Conservation (phyloP, 257 asterid genomes). For the Gynochthodes officinalis region DNA sequence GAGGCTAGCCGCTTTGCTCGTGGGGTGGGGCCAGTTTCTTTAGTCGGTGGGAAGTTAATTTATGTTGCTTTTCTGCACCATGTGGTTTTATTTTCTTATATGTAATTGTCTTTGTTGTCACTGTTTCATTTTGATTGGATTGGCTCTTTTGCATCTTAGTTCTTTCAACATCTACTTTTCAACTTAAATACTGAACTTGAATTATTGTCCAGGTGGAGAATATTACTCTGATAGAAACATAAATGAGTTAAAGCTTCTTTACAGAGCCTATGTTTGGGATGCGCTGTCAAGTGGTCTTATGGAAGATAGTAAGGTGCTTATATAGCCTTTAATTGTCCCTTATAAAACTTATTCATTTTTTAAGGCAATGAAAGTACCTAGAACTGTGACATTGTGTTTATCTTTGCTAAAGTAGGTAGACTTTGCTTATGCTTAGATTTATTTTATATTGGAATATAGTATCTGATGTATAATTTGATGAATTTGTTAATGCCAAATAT, state of each 20-base stretch:
- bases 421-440: background rate
- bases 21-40: conserved; percentile 79
- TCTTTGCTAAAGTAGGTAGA: background rate
- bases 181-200: conserved; percentile 22
- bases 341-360: background rate
- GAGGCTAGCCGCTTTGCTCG: conserved; percentile 77
- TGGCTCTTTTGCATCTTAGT: conserved; percentile 5
- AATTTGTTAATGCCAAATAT: background rate
- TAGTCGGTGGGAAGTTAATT: conserved; percentile 47
- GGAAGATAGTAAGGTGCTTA: conserved; percentile 87
- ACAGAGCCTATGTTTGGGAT: conserved; percentile 63
- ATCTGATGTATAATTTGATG: background rate
- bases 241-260: conserved; percentile 81
- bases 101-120: conserved; percentile 17
- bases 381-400: background rate
- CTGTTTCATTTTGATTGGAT: conserved; percentile 4
- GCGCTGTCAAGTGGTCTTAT: conserved; percentile 78
- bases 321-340: conserved; percentile 3
- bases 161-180: conserved; percentile 1
- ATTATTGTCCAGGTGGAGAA: conserved; percentile 62
- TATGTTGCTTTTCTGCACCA: background rate
- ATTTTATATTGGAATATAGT: too few species aligned
- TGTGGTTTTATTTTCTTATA: conserved; percentile 10
- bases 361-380: background rate
- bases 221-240: conserved; percentile 73